phyloP scores from a whole-genome alignment of 768 basidiomycete genomes.

The Cyathus striatus region DNA sequence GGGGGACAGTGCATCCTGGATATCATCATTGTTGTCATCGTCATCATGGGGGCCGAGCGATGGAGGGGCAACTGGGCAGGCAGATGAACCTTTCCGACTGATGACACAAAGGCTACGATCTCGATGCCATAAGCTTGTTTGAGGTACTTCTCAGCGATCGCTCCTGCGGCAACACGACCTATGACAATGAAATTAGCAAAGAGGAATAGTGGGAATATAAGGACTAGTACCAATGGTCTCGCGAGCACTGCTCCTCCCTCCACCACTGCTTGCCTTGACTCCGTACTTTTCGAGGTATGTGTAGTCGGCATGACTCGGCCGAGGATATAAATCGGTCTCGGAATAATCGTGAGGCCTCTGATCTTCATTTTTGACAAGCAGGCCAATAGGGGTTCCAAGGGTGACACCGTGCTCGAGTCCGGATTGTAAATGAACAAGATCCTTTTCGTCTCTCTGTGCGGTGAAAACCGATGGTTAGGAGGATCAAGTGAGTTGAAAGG shows the following conservation, averaged over 20 bases:
- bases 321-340: constrained; percentile 95
- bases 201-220: constrained; percentile 1
- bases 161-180: constrained; percentile 97
- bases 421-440: constrained; percentile 89
- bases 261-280: constrained; percentile 94
- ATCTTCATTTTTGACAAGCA: constrained; percentile 97
- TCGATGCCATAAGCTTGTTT: constrained; percentile 84
- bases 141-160: constrained; percentile 96
- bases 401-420: constrained; percentile 93
- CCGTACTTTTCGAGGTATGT: constrained; percentile 98
- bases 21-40: constrained; percentile 57
- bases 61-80: constrained; percentile 48
- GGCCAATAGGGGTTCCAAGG: constrained; percentile 93
- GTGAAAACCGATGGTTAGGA: constrained; percentile 3
- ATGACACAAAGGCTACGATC: constrained; percentile 95
- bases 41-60: constrained; percentile 28
- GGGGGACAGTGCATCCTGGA: constrained; percentile 70
- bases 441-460: constrained; percentile 87
- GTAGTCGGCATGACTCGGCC: constrained; percentile 96
- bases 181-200: constrained; percentile 4
- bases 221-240: constrained; percentile 84
- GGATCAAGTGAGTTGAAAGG: constrained; percentile 1
- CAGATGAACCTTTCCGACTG: constrained; percentile 89
- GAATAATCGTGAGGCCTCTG: constrained; percentile 98
- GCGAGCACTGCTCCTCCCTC: constrained; percentile 90